Evolutionary conservation across 176 grass and related monocot genomes (phyloP).

Genomic region (Rhynchospora breviuscula): DNA sequence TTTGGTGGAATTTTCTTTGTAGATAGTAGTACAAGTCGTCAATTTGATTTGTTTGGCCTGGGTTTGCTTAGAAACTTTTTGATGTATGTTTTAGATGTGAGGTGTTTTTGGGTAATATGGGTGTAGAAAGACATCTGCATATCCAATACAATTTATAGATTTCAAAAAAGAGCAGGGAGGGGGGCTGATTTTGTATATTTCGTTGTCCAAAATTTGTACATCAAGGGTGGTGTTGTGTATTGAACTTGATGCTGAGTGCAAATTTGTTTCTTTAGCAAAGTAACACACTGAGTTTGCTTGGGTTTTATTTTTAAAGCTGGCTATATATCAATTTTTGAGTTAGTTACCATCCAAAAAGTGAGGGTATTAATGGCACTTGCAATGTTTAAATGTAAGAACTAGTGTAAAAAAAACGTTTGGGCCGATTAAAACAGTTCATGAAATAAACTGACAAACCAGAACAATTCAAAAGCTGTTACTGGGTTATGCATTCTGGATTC

Average conservation of each 20-base stretch:
- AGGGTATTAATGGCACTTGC: too few species aligned
- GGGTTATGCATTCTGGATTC: too few species aligned
- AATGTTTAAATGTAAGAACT: too few species aligned
- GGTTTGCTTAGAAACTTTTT: neutral
- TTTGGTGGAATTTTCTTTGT: constrained; percentile 1
- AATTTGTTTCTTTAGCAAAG: neutral
- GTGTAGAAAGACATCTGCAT: constrained; percentile 4
- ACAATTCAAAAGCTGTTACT: too few species aligned
- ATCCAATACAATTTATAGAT: neutral
- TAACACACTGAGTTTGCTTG: neutral
- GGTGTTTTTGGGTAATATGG: neutral
- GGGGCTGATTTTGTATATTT: neutral
- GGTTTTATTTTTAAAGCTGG: neutral
- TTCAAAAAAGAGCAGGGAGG: neutral
- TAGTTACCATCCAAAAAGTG: neutral
- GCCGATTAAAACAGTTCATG: too few species aligned
- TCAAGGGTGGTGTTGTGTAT: neutral
- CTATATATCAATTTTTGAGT: neutral
- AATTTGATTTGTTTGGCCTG: neutral
- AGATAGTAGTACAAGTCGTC: constrained; percentile 7
- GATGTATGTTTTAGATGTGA: neutral
- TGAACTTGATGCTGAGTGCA: neutral
- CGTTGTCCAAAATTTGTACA: neutral
- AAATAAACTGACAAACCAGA: too few species aligned
- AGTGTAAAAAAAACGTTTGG: too few species aligned